Evolutionary conservation across 345 rosid species (phyloP), one percentile per base, ranked within the genome.

Genomic region (Carallia pectinifolia): DNA sequence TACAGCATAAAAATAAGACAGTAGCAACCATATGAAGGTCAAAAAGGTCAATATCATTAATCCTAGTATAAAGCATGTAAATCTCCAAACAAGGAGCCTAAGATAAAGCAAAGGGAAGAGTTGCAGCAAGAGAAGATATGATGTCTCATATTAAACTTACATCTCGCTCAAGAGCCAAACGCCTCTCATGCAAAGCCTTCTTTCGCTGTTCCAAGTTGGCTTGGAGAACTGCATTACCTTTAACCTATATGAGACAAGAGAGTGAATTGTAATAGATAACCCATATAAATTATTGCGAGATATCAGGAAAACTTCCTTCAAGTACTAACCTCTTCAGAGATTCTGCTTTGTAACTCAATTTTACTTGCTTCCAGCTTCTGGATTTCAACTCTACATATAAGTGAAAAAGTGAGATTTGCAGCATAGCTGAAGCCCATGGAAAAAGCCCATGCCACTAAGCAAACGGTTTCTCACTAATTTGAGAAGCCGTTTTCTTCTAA

Each of bases 141-240:
- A 29, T 15, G 18, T 61, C 23, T 53, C 55, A 34, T 44, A n/a
- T 29, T 59, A 55, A 80, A 77, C 89, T 23, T 92, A 95, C 98
- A 64, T 87, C 98, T 70, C 81, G 82, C 79, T 87, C 88, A 62
- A 95, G 89, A 71, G 87, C 87, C 77, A 77, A 78, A 58, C 98
- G 94, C 9, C 82, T 87, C 76, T 78, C 86, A 37, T 81, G 77
- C 83, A 92, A 77, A 65, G 82, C 80, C 72, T 79, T 88, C 83
- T 86, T 95, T 78, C 89, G 82, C 64, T 80, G 78, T 77, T 85
- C 89, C 81, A 95, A 62, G 67, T 74, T 82, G 68, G 84, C 87
- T 68, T 83, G 88, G 64, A 95, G 83, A 75, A 66, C 75, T 53
- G 77, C 86, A 81, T 92, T 92, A 70, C 71, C 80, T 79, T 86